Conservation (phyloP, 2,329 filamentous ascomycete species). For the Fusarium piperis region DNA sequence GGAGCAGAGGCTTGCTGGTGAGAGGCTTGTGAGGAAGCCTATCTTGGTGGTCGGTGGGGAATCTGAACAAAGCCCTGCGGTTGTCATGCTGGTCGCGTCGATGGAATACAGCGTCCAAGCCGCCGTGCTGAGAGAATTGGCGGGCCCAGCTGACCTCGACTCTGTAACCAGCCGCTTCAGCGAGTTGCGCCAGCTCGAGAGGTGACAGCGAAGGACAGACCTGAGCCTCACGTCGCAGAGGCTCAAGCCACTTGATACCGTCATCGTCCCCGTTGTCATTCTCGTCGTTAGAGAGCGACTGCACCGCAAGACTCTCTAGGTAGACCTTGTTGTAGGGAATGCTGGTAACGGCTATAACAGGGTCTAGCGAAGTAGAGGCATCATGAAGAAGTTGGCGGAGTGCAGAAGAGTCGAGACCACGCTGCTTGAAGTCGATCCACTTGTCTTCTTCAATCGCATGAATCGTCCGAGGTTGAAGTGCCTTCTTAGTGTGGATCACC, state of each 20-base stretch:
- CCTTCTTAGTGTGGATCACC: constrained; percentile 31
- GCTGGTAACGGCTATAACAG: constrained; percentile 30
- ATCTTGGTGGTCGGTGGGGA: constrained; percentile 30
- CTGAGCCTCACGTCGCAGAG: background rate
- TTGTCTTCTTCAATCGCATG: constrained; percentile 6
- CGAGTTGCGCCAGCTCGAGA: constrained; percentile 27
- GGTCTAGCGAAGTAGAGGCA: background rate
- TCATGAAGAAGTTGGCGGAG: constrained; percentile 20
- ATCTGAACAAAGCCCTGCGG: constrained; percentile 29
- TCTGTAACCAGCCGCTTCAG: constrained; percentile 52
- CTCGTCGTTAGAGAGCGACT: background rate
- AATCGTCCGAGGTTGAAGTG: background rate
- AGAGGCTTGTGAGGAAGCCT: background rate
- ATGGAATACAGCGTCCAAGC: constrained; percentile 45
- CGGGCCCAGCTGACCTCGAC: constrained; percentile 58
- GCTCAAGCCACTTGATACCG: background rate
- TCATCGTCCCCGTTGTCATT: background rate
- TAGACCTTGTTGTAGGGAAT: constrained; percentile 45
- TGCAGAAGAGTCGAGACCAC: constrained; percentile 6
- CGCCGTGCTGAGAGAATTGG: constrained; percentile 44
- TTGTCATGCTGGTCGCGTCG: constrained; percentile 41
- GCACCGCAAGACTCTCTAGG: constrained; percentile 38
- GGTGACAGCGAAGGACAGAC: constrained; percentile 14
- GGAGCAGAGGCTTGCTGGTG: background rate
- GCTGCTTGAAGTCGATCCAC: constrained; percentile 36